These are phyloP conservation scores for Populus tomentosa DNA, from an alignment of 441 rosid species.

Conservation along the genomic window DNA sequence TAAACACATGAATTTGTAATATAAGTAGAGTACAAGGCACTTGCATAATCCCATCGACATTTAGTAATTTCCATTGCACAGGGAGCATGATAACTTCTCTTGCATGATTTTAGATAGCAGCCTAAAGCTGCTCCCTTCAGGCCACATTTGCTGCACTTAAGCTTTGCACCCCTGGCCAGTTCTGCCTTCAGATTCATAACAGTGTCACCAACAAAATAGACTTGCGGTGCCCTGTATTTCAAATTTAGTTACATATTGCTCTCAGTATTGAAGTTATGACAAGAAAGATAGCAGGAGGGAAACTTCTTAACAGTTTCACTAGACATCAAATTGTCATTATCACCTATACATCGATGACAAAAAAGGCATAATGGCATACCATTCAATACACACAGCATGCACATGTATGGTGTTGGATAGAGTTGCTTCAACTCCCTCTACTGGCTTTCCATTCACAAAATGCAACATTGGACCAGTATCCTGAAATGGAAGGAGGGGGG, in stretches of 20 bases:
- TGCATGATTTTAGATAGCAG: conserved; percentile 71
- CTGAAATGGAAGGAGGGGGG: conserved; percentile 25
- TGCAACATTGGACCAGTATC: conserved; percentile 74
- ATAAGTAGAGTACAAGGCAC: conserved; percentile 8
- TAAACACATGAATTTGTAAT: neutral
- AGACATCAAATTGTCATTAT: neutral
- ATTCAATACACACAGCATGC: conserved; percentile 65
- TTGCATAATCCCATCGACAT: conserved; percentile 84
- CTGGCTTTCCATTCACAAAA: conserved; percentile 43
- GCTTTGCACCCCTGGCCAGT: conserved; percentile 69
- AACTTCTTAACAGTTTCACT: neutral
- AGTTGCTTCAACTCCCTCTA: conserved; percentile 47
- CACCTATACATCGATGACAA: neutral
- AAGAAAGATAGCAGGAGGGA: neutral
- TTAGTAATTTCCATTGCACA: conserved; percentile 59
- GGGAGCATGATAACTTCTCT: conserved; percentile 75
- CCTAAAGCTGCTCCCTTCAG: conserved; percentile 88
- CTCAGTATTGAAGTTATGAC: neutral
- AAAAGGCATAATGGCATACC: conserved; percentile 39
- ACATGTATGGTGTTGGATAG: conserved; percentile 55
- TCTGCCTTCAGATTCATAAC: conserved; percentile 71
- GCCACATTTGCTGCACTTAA: conserved; percentile 69
- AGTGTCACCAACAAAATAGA: conserved; percentile 52
- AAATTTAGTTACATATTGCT: neutral
- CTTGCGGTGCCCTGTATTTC: conserved; percentile 76